Evolutionary conservation across 768 basidiomycete species (phyloP), one percentile per base, ranked within the genome.

Genomic region (Pisolithus microcarpus): DNA sequence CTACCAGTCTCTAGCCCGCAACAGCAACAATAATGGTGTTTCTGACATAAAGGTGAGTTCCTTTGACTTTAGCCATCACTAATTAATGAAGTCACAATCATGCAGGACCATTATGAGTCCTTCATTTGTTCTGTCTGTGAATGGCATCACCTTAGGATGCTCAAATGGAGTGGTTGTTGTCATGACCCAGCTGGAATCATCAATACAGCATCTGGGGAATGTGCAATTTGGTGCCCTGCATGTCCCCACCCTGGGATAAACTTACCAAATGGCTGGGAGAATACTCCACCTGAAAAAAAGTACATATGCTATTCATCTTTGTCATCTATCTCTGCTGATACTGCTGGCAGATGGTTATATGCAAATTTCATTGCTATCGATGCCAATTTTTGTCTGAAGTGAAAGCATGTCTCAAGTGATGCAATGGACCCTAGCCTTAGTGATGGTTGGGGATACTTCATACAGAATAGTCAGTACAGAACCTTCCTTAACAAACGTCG

Each of bases 341-440:
- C 21, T 9, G 8, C n/a, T 1, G 2, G 21, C 38, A 69, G 68
- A 48, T 70, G 66, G 64, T 28, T 67, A 4, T 61, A 64, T 46
- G 34, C 31, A 2, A 38, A 58, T 5, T 65, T 66, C 42, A 24
- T 70, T 1, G 61, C 58, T 1, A 61, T 70, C 1, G 65, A 70
- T 46, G 59, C 65, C 1, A 70, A 70, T 50, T 70, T 71, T 49
- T 53, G 63, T 3, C 56, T 70, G 16, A 66, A 66, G 39, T 49
- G 58, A 8, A 49, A 54, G 28, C 56, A 60, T 15, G 59, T 61
- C 1, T 68, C 65, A 16, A 62, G 28, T 8, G 56, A 64, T 23
- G 21, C 21, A 23, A 23, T 23, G 4, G 21, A 23, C 21, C 21
- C 21, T 23, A 23, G 21, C 21, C 21, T 23, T 23, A 23, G 21